Evolutionary conservation across 768 basidiomycete species (phyloP).

Genomic region (Pleurotus eryngii): DNA sequence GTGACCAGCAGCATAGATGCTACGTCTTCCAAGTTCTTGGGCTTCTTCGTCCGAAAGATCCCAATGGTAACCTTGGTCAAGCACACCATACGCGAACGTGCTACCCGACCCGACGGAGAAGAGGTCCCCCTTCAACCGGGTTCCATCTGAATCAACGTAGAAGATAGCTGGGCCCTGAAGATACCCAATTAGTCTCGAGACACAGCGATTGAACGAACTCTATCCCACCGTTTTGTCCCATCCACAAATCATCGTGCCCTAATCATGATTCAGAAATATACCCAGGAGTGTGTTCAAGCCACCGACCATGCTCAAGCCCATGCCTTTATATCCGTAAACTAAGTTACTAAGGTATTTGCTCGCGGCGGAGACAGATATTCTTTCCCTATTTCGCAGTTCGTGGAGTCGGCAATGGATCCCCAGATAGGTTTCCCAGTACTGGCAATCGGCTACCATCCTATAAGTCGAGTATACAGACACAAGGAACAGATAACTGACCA

Average conservation of each 20-base stretch:
- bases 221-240: conserved; percentile 93
- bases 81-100: conserved; percentile 98
- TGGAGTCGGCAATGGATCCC: conserved; percentile 97
- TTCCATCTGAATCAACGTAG: conserved; percentile 97
- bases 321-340: conserved; percentile 97
- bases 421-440: conserved; percentile 98
- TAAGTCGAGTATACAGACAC: conserved; percentile 3
- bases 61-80: conserved; percentile 94
- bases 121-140: conserved; percentile 92
- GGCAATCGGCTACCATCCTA: conserved; percentile 72
- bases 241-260: conserved; percentile 99
- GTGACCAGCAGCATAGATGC: conserved; percentile 96
- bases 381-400: conserved; percentile 93
- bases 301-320: conserved; percentile 98
- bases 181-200: neutral
- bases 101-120: conserved; percentile 99
- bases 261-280: neutral
- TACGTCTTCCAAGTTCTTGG: conserved; percentile 87
- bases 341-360: conserved; percentile 97
- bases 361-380: conserved; percentile 98
- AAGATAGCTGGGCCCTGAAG: conserved; percentile 85
- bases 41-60: conserved; percentile 92
- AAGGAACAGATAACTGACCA: conserved; percentile 45
- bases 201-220: neutral
- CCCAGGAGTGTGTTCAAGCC: no score